Conservation (phyloP, 2,329 filamentous ascomycete species). For the Colletotrichum aenigma region DNA sequence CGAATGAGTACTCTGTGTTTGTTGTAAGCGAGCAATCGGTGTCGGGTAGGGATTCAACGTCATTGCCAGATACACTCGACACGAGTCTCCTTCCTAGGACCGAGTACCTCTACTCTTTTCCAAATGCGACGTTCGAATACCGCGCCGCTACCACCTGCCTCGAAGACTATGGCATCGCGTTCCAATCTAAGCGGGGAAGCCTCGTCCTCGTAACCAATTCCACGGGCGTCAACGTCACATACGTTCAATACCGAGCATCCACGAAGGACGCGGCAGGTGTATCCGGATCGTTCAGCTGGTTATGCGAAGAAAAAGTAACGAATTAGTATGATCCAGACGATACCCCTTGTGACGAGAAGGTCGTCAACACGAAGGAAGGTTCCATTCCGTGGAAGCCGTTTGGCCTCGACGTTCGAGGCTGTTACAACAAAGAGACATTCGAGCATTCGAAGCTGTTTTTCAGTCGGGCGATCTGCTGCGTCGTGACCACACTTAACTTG, state of each 20-base stretch:
- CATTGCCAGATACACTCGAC: rapidly evolving
- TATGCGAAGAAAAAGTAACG: not conserved
- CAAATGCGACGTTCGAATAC: rapidly evolving
- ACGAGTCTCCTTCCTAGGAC: not conserved
- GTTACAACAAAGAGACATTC: not conserved
- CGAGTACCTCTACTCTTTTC: not conserved
- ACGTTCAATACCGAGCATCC: not conserved
- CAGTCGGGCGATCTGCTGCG: not conserved
- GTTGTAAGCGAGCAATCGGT: not conserved
- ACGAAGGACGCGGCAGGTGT: not conserved
- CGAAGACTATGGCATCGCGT: not conserved
- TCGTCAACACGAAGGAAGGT: rapidly evolving
- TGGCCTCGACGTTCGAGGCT: not conserved
- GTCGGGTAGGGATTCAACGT: rapidly evolving
- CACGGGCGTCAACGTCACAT: not conserved
- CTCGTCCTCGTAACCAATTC: not conserved
- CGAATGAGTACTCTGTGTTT: not conserved
- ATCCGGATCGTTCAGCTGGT: rapidly evolving
- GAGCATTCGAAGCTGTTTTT: not conserved
- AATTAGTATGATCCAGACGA: not conserved
- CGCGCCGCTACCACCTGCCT: rapidly evolving
- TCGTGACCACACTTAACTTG: not conserved
- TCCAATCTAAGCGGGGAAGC: not conserved
- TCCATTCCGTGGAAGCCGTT: not conserved
- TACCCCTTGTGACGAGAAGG: not conserved